These are phyloP conservation scores for Lodderomyces theae DNA, from an alignment of 1,139 yeast genomes.

Conservation along the genomic window DNA sequence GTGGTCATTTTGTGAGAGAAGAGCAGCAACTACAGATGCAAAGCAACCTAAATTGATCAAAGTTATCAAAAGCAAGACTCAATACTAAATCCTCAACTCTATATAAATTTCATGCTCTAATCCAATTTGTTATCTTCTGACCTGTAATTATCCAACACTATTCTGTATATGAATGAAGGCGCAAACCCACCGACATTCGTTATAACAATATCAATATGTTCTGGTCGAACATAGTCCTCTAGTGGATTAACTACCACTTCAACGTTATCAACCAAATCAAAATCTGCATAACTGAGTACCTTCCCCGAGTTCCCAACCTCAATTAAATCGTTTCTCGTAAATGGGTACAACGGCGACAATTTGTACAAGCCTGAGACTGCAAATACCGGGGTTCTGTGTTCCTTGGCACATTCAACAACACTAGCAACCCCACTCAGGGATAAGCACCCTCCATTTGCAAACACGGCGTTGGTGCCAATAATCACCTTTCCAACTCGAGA, in stretches of 20 bases:
- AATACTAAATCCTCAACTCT: not conserved
- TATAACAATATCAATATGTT: constrained; percentile 87
- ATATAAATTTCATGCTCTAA: constrained; percentile 16
- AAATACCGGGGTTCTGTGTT: constrained; percentile 90
- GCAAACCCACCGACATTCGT: constrained; percentile 96
- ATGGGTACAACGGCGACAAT: constrained; percentile 90
- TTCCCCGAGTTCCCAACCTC: constrained; percentile 94
- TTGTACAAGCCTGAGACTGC: constrained; percentile 94
- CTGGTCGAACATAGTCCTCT: constrained; percentile 90
- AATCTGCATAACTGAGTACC: constrained; percentile 70
- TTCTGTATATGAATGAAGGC: constrained; percentile 92
- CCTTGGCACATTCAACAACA: constrained; percentile 95
- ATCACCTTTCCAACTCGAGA: constrained; percentile 95
- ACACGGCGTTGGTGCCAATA: constrained; percentile 86
- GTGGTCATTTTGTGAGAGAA: constrained; percentile 1
- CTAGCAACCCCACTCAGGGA: constrained; percentile 88
- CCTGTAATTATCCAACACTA: constrained; percentile 90
- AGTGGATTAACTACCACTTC: constrained; percentile 86
- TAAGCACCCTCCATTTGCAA: constrained; percentile 94
- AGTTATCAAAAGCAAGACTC: constrained; percentile 5
- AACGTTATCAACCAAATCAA: constrained; percentile 61
- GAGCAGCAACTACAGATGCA: not conserved
- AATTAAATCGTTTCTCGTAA: constrained; percentile 79
- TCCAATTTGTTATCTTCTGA: constrained; percentile 72
- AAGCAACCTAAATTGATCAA: constrained; percentile 6